A percentile compares a stretch with the other conserved stretches of the same genome.
Evolutionary conservation across 495 filamentous ascomycete genomes (phyloP).

Genomic region (Tuber indicum): DNA sequence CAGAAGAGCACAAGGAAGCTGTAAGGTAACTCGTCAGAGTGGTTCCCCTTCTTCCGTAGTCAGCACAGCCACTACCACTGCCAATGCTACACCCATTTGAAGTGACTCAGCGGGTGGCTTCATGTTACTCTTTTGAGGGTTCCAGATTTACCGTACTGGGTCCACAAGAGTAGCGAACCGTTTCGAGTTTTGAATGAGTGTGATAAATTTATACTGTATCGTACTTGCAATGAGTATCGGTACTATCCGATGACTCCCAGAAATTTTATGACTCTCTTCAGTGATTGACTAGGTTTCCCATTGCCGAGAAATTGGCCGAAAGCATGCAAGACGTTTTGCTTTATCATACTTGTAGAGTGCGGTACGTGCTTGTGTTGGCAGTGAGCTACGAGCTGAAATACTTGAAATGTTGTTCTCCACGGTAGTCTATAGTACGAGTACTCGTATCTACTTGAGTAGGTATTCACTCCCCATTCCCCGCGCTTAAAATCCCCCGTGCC

Average conservation of each 20-base stretch:
- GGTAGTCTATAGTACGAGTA: too few species aligned
- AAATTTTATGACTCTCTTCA: background rate
- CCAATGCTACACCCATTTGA: background rate
- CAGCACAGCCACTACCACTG: background rate
- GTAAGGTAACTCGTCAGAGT: background rate
- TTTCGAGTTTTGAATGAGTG: background rate
- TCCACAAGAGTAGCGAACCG: background rate
- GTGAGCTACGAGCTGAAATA: background rate
- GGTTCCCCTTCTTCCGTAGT: background rate
- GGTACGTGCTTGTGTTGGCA: background rate
- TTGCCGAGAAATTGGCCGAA: background rate
- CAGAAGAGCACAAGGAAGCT: background rate
- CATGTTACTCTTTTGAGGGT: background rate
- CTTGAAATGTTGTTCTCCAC: too few species aligned
- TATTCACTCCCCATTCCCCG: background rate
- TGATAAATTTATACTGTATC: background rate
- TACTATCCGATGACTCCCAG: background rate
- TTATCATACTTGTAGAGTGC: background rate
- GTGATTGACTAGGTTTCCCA: background rate
- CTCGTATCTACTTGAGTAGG: background rate
- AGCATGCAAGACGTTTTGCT: background rate
- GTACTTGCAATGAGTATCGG: too few species aligned
- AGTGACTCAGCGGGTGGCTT: background rate
- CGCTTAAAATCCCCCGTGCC: background rate
- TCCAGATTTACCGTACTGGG: background rate